These are phyloP conservation scores for Penicillium sp. DNA, from an alignment of 2,329 filamentous ascomycete genomes.

Conservation along the genomic window DNA sequence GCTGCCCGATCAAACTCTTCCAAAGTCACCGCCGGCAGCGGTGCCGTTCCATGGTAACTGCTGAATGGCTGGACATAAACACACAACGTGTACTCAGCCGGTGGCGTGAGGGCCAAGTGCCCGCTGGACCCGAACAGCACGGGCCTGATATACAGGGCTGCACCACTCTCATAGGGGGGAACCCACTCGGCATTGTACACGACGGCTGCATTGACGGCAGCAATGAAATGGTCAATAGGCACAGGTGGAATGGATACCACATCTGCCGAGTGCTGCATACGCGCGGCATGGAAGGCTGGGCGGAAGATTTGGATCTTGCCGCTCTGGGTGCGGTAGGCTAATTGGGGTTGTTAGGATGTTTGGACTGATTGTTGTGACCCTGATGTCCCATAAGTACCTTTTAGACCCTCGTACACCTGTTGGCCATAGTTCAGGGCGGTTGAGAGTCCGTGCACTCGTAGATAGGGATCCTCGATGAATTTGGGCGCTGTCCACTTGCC, in stretches of 20 bases:
- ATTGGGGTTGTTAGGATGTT: background rate
- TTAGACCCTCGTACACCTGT: conserved; percentile 89
- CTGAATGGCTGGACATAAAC: conserved; percentile 83
- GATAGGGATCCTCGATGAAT: conserved; percentile 71
- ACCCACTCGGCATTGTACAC: conserved; percentile 78
- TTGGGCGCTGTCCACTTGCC: conserved; percentile 61
- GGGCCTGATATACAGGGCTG: conserved; percentile 81
- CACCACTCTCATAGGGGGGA: conserved; percentile 75
- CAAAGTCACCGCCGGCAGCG: conserved; percentile 71
- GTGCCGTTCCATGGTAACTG: conserved; percentile 81
- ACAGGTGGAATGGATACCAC: conserved; percentile 75
- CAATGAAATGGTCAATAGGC: conserved; percentile 63
- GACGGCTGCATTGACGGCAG: conserved; percentile 68
- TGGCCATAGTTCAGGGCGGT: conserved; percentile 89
- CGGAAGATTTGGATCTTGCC: conserved; percentile 70
- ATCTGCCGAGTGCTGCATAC: conserved; percentile 71
- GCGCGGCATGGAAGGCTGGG: conserved; percentile 66
- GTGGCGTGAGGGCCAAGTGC: conserved; percentile 73
- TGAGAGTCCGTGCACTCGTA: conserved; percentile 84
- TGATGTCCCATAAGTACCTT: conserved; percentile 31
- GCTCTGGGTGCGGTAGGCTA: conserved; percentile 64
- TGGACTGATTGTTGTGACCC: background rate
- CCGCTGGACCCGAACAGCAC: conserved; percentile 75
- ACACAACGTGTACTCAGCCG: conserved; percentile 80
- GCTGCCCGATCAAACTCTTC: conserved; percentile 86